A percentile compares a stretch with the other conserved stretches of the same genome.
phyloP scores from a whole-genome alignment of 2,329 filamentous ascomycete species.

The Fusarium guadeloupense region DNA sequence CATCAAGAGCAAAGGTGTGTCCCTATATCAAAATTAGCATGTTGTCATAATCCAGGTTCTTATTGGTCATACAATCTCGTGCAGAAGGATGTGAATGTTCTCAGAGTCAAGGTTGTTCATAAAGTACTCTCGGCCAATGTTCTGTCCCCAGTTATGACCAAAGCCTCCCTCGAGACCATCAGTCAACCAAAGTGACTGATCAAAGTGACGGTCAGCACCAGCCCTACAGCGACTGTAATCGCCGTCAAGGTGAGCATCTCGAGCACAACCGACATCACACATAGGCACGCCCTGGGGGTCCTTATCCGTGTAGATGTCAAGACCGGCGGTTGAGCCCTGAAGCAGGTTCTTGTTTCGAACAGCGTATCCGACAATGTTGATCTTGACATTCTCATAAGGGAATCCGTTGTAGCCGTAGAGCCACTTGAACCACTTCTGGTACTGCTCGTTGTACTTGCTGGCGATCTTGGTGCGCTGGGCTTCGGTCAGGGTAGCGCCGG shows the following conservation, averaged over 20 bases:
- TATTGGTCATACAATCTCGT: slow-evolving; percentile 49
- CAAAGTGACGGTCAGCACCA: slow-evolving; percentile 50
- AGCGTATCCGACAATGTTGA: slow-evolving; percentile 55
- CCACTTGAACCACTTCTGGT: slow-evolving; percentile 54
- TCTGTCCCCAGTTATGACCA: slow-evolving; percentile 58
- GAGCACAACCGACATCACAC: slow-evolving; percentile 50
- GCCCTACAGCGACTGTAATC: slow-evolving; percentile 52
- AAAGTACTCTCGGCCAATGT: slow-evolving; percentile 56
- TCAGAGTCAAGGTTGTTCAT: slow-evolving; percentile 50
- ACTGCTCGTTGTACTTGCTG: slow-evolving; percentile 46
- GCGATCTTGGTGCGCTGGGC: slow-evolving; percentile 51
- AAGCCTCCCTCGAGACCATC: slow-evolving; percentile 54
- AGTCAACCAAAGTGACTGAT: slow-evolving; percentile 57
- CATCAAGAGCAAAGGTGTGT: slow-evolving; percentile 54
- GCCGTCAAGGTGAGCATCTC: slow-evolving; percentile 55
- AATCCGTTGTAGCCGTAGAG: slow-evolving; percentile 56
- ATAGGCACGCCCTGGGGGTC: slow-evolving; percentile 53
- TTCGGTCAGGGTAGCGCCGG: slow-evolving; percentile 47
- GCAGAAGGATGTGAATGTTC: slow-evolving; percentile 56
- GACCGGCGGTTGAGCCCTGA: slow-evolving; percentile 48
- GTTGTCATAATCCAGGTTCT: too few relatives aligned
- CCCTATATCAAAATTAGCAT: slow-evolving; percentile 23
- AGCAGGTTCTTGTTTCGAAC: slow-evolving; percentile 50
- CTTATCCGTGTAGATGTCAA: slow-evolving; percentile 53
- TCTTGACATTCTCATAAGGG: slow-evolving; percentile 51